These are phyloP conservation scores for Sclerotinia sclerotiorum DNA, from an alignment of 2,329 filamentous ascomycete species.

Conservation along the genomic window DNA sequence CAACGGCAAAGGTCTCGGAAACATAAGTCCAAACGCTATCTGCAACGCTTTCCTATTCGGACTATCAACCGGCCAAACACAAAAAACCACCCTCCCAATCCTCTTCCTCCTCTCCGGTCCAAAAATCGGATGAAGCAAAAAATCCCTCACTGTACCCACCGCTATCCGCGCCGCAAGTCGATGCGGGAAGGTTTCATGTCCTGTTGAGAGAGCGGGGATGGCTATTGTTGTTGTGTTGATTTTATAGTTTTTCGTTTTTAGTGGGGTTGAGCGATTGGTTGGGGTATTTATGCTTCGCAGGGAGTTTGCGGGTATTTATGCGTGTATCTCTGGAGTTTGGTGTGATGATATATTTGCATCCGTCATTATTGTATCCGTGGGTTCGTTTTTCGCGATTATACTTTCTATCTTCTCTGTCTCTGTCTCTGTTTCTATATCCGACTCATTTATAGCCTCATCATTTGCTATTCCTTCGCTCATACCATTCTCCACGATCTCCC, in stretches of 20 bases:
- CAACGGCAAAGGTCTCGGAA: neutral
- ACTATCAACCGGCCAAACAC: slow-evolving; percentile 4
- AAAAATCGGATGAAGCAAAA: neutral
- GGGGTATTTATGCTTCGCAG: neutral
- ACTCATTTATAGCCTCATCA: too few species aligned
- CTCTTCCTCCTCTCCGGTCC: neutral
- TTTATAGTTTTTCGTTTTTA: neutral
- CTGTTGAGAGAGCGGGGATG: neutral
- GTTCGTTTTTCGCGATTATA: neutral
- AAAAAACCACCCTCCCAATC: neutral
- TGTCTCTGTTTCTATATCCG: too few species aligned
- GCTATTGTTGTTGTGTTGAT: neutral
- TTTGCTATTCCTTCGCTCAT: too few species aligned
- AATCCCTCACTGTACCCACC: neutral
- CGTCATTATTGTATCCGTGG: neutral
- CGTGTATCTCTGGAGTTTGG: fast-evolving
- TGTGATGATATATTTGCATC: too few species aligned
- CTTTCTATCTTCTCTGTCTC: too few species aligned
- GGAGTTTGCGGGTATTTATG: too few species aligned
- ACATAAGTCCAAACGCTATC: neutral
- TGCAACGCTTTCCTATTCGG: neutral
- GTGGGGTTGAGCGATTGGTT: neutral
- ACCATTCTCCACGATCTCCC: too few species aligned
- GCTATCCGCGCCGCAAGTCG: neutral
- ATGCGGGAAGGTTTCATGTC: neutral